Evolutionary conservation across 2,329 filamentous ascomycete genomes (phyloP).

Genomic region (Claviceps maximensis): DNA sequence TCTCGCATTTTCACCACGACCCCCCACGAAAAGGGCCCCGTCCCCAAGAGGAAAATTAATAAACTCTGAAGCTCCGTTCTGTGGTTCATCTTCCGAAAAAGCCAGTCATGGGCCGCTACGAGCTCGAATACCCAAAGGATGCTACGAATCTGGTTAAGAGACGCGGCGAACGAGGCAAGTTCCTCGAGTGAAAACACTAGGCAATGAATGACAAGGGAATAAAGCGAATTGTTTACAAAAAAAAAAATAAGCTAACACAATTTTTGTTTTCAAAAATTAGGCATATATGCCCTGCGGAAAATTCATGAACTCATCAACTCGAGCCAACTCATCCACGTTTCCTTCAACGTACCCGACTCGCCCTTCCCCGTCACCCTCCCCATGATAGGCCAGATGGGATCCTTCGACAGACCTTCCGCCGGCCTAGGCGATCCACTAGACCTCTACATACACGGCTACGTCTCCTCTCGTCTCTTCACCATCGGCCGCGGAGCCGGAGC

Average conservation of each 20-base stretch:
- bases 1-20: no score
- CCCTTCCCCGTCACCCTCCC: conserved; percentile 68
- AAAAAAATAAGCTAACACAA: no score
- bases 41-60: not conserved
- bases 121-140: conserved; percentile 49
- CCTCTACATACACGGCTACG: conserved; percentile 75
- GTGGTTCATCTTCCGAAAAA: not conserved
- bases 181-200: not conserved
- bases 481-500: conserved; percentile 26
- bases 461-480: conserved; percentile 65
- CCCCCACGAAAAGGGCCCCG: no score
- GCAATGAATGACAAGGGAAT: no score
- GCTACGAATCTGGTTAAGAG: conserved; percentile 54
- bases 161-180: conserved; percentile 47
- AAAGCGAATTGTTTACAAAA: no score
- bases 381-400: conserved; percentile 77
- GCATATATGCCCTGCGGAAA: conserved; percentile 55
- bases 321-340: conserved; percentile 64
- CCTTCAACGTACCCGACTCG: conserved; percentile 51
- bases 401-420: conserved; percentile 49
- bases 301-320: conserved; percentile 67
- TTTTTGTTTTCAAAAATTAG: no score
- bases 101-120: conserved; percentile 21
- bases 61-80: not conserved
- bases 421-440: conserved; percentile 52